Evolutionary conservation across 75 land plant species (phyloP).

Genomic region (Isoetes taiwanensis): DNA sequence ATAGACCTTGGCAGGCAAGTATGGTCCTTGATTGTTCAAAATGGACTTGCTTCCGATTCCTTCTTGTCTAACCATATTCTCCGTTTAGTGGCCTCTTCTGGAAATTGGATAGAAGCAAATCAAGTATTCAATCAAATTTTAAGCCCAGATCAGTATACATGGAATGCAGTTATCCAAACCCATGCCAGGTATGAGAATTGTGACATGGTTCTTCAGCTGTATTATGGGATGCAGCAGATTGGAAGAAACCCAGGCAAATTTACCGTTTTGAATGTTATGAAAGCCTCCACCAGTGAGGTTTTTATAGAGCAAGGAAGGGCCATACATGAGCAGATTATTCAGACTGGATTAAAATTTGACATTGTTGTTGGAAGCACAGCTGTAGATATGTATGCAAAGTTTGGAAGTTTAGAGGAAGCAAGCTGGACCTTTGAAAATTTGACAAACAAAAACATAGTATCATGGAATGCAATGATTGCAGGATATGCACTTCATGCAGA

Average conservation of each 20-base stretch:
- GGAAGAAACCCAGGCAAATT: constrained; percentile 11
- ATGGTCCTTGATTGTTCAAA: no score
- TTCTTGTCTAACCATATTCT: no score
- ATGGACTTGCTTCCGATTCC: no score
- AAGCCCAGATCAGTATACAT: no score
- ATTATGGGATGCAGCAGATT: constrained; percentile 1
- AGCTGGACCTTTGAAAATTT: constrained; percentile 15
- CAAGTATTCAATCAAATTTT: no score
- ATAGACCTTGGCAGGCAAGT: no score
- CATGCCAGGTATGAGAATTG: background rate
- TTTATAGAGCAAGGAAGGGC: background rate
- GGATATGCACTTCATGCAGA: constrained; percentile 22
- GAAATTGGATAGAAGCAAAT: no score
- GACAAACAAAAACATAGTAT: constrained; percentile 14
- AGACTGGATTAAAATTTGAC: background rate
- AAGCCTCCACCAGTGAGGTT: constrained; percentile 4
- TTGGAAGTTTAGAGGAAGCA: constrained; percentile 21
- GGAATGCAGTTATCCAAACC: no score
- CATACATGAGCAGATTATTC: constrained; percentile 9
- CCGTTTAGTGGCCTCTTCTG: no score
- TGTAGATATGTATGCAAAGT: constrained; percentile 36
- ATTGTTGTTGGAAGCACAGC: constrained; percentile 25
- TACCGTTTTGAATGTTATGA: constrained; percentile 9
- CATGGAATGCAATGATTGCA: constrained; percentile 34
- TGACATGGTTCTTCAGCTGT: constrained; percentile 10